phyloP scores from a whole-genome alignment of 805 yeast genomes.

The Saccharomycopsis schoenii region DNA sequence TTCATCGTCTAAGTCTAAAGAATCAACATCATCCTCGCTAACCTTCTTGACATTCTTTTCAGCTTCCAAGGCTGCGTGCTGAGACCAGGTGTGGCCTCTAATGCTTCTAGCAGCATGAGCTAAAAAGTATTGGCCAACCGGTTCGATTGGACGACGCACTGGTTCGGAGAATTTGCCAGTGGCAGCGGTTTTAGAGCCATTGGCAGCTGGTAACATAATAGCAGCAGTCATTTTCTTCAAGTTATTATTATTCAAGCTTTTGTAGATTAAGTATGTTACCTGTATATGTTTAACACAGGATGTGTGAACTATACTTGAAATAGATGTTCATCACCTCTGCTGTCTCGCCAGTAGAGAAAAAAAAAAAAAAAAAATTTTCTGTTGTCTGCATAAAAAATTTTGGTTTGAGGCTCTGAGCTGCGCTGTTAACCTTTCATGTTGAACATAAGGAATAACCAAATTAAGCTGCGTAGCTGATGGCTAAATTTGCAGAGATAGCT shows the following conservation, averaged over 20 bases:
- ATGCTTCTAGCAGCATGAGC: slow-evolving; percentile 95
- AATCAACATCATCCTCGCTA: slow-evolving; percentile 42
- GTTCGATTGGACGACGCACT: slow-evolving; percentile 79
- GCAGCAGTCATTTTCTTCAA: slow-evolving; percentile 28
- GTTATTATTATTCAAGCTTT: neutral
- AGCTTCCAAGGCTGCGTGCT: slow-evolving; percentile 88
- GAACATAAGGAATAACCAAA: too few species aligned
- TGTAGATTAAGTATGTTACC: too few species aligned
- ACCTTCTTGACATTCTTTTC: slow-evolving; percentile 74
- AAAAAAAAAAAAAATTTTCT: too few species aligned
- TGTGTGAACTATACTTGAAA: too few species aligned
- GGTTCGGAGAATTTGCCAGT: slow-evolving; percentile 45
- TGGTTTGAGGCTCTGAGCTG: too few species aligned
- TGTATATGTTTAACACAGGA: too few species aligned
- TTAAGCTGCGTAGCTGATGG: too few species aligned
- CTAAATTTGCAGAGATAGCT: too few species aligned
- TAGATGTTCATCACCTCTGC: too few species aligned
- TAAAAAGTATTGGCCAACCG: slow-evolving; percentile 90
- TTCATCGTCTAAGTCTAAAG: slow-evolving; percentile 56
- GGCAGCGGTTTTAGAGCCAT: slow-evolving; percentile 43
- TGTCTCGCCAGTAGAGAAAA: too few species aligned
- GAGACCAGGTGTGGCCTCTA: slow-evolving; percentile 98
- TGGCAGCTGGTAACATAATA: slow-evolving; percentile 42
- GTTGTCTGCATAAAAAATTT: too few species aligned
- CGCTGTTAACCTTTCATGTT: too few species aligned